Conservation (phyloP, 768 basidiomycete species). For the Lactarius vividus region DNA sequence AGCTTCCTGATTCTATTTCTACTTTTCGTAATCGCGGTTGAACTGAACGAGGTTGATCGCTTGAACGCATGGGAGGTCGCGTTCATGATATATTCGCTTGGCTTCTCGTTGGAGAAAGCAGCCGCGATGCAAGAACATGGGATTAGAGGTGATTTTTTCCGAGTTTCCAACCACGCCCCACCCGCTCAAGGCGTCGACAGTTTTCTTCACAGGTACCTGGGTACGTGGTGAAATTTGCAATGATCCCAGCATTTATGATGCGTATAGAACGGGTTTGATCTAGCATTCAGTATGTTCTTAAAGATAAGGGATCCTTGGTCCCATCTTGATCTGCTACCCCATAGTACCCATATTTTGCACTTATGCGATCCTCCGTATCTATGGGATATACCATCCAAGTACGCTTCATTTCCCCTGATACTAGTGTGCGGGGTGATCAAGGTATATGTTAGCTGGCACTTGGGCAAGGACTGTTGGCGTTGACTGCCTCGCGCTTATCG, state of each 20-base stretch:
- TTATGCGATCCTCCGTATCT: constrained; percentile 73
- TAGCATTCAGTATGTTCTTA: constrained; percentile 69
- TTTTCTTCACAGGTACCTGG: constrained; percentile 86
- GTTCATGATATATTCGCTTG: constrained; percentile 79
- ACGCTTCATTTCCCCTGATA: constrained; percentile 29
- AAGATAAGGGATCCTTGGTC: constrained; percentile 2
- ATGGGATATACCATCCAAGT: constrained; percentile 74
- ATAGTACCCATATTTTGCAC: constrained; percentile 74
- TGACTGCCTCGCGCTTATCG: constrained; percentile 85
- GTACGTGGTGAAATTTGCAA: constrained; percentile 38
- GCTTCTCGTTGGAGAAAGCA: constrained; percentile 88
- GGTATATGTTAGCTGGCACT: constrained; percentile 38
- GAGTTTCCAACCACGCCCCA: not conserved
- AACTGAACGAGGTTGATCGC: constrained; percentile 57
- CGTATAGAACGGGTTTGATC: constrained; percentile 83
- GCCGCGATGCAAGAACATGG: constrained; percentile 97
- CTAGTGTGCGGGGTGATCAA: not conserved
- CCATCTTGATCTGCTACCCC: constrained; percentile 2
- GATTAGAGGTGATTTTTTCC: constrained; percentile 59
- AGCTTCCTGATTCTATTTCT: constrained; percentile 81
- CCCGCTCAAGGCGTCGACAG: constrained; percentile 36
- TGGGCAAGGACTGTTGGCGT: constrained; percentile 73
- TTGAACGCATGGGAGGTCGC: constrained; percentile 65
- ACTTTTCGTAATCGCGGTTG: constrained; percentile 76
- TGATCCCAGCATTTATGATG: constrained; percentile 12